Evolutionary conservation across 2,329 filamentous ascomycete species (phyloP), one percentile per base, ranked within the genome.

Genomic region (Triangularia setosa): DNA sequence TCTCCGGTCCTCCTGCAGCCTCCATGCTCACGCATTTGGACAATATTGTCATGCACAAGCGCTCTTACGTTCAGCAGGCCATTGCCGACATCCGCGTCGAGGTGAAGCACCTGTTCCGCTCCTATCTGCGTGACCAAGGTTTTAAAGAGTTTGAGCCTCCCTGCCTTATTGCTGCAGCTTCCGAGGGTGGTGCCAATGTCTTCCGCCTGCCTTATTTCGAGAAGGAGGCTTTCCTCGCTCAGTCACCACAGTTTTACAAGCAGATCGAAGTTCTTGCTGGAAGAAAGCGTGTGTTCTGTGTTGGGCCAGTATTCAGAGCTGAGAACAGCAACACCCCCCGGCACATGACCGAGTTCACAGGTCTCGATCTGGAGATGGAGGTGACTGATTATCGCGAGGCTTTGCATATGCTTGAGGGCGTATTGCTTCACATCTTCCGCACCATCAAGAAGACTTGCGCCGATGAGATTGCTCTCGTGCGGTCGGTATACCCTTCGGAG

Each of bases 201-300:
- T 98, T 99, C 77, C 84, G 89, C 71, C 82, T 98, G 71, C 88
- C 89, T 53, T 98, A 98, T 79, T 98, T 98, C 76, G 91, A 90
- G 70, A 87, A 90, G 73, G 86, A 90, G 69, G 94, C 92, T 1
- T 95, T 82, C 75, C 82, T 95, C 21, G 67, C 66, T 16, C 68
- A 67, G 64, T 68, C 87, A 5, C 92, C 91, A 5, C 91, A 95
- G 74, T 90, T 95, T 71, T 93, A 94, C 79, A 95, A 96, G 82
- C 91, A 96, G 75, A 88, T 91, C 77, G 87, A 93, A 75, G 93
- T 96, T 76, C 35, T 40, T 48, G 90, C 90, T 1, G 89, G 90
- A 65, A 84, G 90, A 72, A 86, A 93, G 80, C 86, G 88, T 59
- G 91, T 95, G 59, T 92, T 88, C 79, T 87, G 91, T 72, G 88